phyloP scores from a whole-genome alignment of 2,329 filamentous ascomycete species.

The Leptodontidium sp. region DNA sequence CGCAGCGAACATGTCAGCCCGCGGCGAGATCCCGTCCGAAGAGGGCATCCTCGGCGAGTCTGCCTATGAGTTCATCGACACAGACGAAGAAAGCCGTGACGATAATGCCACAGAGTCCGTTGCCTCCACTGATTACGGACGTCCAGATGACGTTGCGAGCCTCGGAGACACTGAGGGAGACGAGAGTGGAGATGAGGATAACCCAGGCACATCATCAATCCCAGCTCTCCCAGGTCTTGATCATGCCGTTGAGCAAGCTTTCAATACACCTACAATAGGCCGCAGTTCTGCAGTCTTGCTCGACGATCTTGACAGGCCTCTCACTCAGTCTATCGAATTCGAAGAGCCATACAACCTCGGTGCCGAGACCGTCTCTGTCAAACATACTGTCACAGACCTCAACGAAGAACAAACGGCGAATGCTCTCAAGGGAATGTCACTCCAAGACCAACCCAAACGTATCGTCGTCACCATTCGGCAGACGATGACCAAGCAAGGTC shows the following conservation, averaged over 20 bases:
- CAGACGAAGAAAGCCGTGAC: slow-evolving; percentile 46
- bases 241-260: slow-evolving; percentile 40
- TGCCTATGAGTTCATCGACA: slow-evolving; percentile 48
- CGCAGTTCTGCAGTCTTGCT: slow-evolving; percentile 41
- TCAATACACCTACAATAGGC: slow-evolving; percentile 45
- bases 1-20: slow-evolving; percentile 42
- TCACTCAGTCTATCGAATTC: slow-evolving; percentile 54
- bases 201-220: slow-evolving; percentile 28
- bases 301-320: slow-evolving; percentile 43
- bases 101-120: slow-evolving; percentile 47
- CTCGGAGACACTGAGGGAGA: slow-evolving; percentile 48
- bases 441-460: slow-evolving; percentile 48
- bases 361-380: slow-evolving; percentile 54
- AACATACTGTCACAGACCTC: slow-evolving; percentile 56
- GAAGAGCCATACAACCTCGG: slow-evolving; percentile 51
- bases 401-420: slow-evolving; percentile 51
- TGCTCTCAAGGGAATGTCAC: slow-evolving; percentile 47
- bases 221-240: slow-evolving; percentile 40
- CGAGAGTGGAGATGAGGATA: slow-evolving; percentile 45
- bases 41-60: slow-evolving; percentile 45
- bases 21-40: slow-evolving; percentile 42
- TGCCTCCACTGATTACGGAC: slow-evolving; percentile 47
- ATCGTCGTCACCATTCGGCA: slow-evolving; percentile 56
- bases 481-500: slow-evolving; percentile 56
- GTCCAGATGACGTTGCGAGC: slow-evolving; percentile 47